Evolutionary conservation across 192 early-diverging fungal species (phyloP).

Genomic region (Neocallimastix lanati): DNA sequence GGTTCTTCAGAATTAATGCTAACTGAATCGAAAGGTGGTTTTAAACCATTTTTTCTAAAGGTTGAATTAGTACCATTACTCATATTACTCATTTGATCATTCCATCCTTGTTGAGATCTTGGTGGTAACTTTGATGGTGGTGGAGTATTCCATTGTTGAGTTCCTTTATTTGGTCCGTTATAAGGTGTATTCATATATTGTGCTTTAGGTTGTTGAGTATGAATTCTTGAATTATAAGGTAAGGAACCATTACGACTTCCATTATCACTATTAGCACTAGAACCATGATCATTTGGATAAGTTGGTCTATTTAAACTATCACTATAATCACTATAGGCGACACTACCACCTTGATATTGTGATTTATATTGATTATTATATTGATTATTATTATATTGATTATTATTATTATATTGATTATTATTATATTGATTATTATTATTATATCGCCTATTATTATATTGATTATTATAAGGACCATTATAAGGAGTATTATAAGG

Average conservation of each 20-base stretch:
- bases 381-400: too few species aligned
- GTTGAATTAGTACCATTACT: too few species aligned
- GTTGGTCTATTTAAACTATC: neutral
- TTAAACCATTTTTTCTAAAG: neutral
- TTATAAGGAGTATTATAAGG: too few species aligned
- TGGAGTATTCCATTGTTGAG: neutral
- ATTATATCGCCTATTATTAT: too few species aligned
- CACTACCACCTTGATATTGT: neutral
- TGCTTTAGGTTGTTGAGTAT: neutral
- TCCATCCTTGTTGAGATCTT: neutral
- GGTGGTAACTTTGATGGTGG: too few species aligned
- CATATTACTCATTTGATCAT: neutral
- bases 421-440: too few species aligned
- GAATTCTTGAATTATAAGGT: neutral
- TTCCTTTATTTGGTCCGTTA: neutral
- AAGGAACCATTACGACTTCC: neutral
- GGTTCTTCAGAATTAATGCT: neutral
- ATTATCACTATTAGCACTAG: neutral
- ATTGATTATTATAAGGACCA: neutral
- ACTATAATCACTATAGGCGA: neutral
- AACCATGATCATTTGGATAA: neutral
- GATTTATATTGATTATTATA: neutral
- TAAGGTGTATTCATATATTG: neutral
- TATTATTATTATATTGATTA: too few species aligned
- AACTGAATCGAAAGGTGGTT: neutral